These are phyloP conservation scores for Mycena chlorophos DNA, from an alignment of 768 basidiomycete genomes.

Conservation along the genomic window DNA sequence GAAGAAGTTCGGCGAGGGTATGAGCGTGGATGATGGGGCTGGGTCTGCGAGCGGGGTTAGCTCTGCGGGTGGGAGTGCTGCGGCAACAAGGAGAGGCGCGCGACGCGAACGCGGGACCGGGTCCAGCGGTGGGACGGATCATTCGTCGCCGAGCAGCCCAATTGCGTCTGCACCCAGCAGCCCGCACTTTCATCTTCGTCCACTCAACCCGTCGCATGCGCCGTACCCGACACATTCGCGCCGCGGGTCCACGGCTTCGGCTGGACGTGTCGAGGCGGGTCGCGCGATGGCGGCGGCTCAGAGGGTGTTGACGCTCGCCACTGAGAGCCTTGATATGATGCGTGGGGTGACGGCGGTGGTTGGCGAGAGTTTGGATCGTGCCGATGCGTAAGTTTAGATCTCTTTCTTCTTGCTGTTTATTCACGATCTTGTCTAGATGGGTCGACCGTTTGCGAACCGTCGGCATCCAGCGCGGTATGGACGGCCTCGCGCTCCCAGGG, in stretches of 20 bases:
- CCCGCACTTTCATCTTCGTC: constrained; percentile 28
- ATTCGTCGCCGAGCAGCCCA: neutral
- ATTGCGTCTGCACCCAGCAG: constrained; percentile 27
- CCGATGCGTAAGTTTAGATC: constrained; percentile 65
- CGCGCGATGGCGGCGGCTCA: constrained; percentile 76
- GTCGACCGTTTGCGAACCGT: constrained; percentile 78
- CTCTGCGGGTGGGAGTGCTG: constrained; percentile 32
- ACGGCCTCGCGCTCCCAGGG: constrained; percentile 26
- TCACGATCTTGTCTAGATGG: constrained; percentile 52
- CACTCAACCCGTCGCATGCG: constrained; percentile 17
- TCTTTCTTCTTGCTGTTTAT: constrained; percentile 15
- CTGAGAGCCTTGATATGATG: constrained; percentile 93
- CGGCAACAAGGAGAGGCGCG: constrained; percentile 31
- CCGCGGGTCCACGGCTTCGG: constrained; percentile 8
- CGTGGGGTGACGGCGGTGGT: constrained; percentile 84
- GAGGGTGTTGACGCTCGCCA: constrained; percentile 78
- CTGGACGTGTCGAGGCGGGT: constrained; percentile 39
- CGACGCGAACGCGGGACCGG: constrained; percentile 43
- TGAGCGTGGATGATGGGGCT: constrained; percentile 20
- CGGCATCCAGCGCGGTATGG: constrained; percentile 61
- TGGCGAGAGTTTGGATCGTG: constrained; percentile 82
- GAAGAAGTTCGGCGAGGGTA: constrained; percentile 20
- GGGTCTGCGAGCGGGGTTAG: constrained; percentile 35
- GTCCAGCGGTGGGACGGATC: constrained; percentile 16
- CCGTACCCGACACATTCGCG: constrained; percentile 5